Evolutionary conservation across 2,329 filamentous ascomycete genomes (phyloP).

Genomic region (Amauroascus niger): DNA sequence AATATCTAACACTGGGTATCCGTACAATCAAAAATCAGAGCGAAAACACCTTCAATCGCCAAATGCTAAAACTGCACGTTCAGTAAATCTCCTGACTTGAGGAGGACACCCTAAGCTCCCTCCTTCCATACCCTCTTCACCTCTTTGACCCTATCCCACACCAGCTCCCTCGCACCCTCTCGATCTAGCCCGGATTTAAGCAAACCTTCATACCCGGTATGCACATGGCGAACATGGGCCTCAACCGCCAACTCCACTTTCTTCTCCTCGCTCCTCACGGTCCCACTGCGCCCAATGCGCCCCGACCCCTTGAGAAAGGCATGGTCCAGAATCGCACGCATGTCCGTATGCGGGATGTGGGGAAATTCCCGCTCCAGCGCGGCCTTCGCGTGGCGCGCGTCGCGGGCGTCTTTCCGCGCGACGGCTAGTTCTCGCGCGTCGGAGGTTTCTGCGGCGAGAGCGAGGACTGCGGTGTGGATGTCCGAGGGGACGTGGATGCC

Average conservation of each 20-base stretch:
- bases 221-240: constrained; percentile 37
- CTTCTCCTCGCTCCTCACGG: constrained; percentile 25
- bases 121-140: constrained; percentile 28
- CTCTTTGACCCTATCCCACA: constrained; percentile 25
- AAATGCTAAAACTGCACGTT: not conserved
- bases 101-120: not conserved
- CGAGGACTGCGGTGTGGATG: constrained; percentile 33
- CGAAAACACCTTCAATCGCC: not conserved
- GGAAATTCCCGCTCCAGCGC: constrained; percentile 30
- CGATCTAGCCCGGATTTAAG: constrained; percentile 23
- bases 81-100: not conserved
- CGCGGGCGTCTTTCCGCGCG: constrained; percentile 28
- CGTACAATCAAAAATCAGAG: not conserved
- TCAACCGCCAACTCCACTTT: constrained; percentile 35
- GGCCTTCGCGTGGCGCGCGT: constrained; percentile 21
- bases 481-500: constrained; percentile 38
- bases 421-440: constrained; percentile 34
- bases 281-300: constrained; percentile 31
- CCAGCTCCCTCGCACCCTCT: constrained; percentile 25
- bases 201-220: constrained; percentile 34
- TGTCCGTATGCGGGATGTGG: constrained; percentile 27
- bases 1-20: not conserved
- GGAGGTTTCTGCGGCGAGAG: constrained; percentile 33
- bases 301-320: constrained; percentile 36
- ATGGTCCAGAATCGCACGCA: constrained; percentile 29